These are phyloP conservation scores for Tephrocybe sp. DNA, from an alignment of 768 basidiomycete species.

Conservation along the genomic window DNA sequence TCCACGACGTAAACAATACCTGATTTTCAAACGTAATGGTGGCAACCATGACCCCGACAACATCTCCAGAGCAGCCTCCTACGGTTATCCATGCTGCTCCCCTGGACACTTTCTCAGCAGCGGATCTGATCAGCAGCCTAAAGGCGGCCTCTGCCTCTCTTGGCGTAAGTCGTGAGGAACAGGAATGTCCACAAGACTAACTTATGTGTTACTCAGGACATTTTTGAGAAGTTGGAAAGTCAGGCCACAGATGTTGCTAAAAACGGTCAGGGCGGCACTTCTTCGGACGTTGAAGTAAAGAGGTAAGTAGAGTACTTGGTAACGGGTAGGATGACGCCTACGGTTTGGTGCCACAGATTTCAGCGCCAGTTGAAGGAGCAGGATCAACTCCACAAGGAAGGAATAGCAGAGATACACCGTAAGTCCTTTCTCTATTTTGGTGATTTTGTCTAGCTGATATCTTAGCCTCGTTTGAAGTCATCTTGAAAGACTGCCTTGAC, in stretches of 20 bases:
- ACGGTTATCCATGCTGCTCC: slow-evolving; percentile 14
- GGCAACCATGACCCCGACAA: slow-evolving; percentile 20
- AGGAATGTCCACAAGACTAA: neutral
- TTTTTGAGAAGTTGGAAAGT: slow-evolving; percentile 43
- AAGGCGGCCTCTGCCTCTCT: slow-evolving; percentile 30
- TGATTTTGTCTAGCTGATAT: neutral
- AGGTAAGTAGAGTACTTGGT: no score
- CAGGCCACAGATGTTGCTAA: slow-evolving; percentile 45
- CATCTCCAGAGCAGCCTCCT: slow-evolving; percentile 2
- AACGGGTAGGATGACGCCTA: no score
- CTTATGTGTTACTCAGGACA: slow-evolving; percentile 34
- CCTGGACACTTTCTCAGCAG: slow-evolving; percentile 9
- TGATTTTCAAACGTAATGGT: slow-evolving; percentile 8
- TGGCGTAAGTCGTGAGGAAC: slow-evolving; percentile 22
- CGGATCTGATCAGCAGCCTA: slow-evolving; percentile 21
- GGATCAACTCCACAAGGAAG: slow-evolving; percentile 42
- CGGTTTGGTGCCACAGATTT: no score
- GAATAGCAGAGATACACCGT: slow-evolving; percentile 52
- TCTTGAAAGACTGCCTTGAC: slow-evolving; percentile 46
- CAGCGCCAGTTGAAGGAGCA: slow-evolving; percentile 42
- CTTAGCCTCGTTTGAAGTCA: slow-evolving; percentile 28
- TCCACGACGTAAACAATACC: neutral
- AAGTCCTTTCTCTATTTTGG: slow-evolving; percentile 8
- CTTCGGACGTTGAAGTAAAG: slow-evolving; percentile 33
- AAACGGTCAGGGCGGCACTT: slow-evolving; percentile 36